Evolutionary conservation across 257 asterid genomes (phyloP).

Genomic region (Gardenia jasminoides): DNA sequence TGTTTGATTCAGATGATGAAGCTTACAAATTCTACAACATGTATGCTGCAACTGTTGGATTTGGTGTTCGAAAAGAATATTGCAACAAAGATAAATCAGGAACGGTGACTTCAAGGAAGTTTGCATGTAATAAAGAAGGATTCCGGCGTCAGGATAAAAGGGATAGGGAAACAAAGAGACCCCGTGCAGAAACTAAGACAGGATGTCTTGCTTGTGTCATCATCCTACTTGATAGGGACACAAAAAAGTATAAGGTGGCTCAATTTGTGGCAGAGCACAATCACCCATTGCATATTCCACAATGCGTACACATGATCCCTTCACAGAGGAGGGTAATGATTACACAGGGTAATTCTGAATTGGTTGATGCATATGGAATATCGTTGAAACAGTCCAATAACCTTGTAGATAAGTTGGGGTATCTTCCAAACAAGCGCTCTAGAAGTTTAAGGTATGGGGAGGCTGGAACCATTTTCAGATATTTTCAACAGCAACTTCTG

Average conservation of each 20-base stretch:
- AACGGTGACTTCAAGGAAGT: background rate
- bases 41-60: background rate
- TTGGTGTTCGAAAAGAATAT: background rate
- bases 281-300: background rate
- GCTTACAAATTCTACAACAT: conserved; percentile 4
- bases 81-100: background rate
- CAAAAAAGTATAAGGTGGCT: background rate
- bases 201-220: background rate
- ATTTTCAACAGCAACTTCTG: conserved; percentile 39
- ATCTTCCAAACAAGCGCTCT: conserved; percentile 38
- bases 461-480: conserved; percentile 43
- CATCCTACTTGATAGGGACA: background rate
- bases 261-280: background rate
- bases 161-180: background rate
- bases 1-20: background rate
- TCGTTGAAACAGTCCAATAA: background rate
- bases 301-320: background rate
- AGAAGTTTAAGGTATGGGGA: conserved; percentile 40
- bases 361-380: background rate
- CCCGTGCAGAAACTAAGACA: background rate
- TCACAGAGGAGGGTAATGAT: background rate
- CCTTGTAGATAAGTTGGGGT: conserved; percentile 7
- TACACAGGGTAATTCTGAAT: background rate
- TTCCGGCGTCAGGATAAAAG: background rate
- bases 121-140: background rate